Base-by-base conservation (phyloP, 2,329 filamentous ascomycete species). In the Allantophomopsis lycopodina region DNA sequence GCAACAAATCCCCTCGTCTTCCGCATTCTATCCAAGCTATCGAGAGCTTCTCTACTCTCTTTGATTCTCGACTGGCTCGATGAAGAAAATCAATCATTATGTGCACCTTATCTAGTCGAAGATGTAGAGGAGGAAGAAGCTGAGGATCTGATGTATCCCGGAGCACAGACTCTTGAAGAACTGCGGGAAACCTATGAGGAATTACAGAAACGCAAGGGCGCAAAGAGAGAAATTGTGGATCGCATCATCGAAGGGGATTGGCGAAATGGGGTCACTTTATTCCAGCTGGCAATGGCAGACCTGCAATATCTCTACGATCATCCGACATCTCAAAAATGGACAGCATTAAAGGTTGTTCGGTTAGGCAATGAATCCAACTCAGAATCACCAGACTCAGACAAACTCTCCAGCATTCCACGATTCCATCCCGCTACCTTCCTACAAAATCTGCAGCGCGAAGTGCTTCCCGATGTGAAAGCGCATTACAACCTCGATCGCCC, bases 401-500 rank as follows among this genome's bases (percentile, higher is more conserved):
- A 61, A 46, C 63, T 65, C 6, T 56, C 76, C 23, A 53, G 57
- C 3, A 61, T 79, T 37, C 84, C 85, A 10, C 76, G 80, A 13
- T 84, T 91, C 51, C 83, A 93, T 51, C 81, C 84, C 1, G 76
- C 82, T 4, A 83, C 80, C 0, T 94, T 94, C 56, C 65, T 93
- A 31, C 73, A 75, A 46, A 81, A 79, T 47, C 71, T 94, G 2
- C 81, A 88, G 48, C 66, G 68, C 32, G 79, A 88, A 52, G 71
- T 87, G 14, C 66, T 84, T 2, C 83, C 85, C 1, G 71, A 91
- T 42, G 73, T 88, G 49, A 93, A 91, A 57, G 82, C 83, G 5
- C 83, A 93, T 58, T 91, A 85, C 57, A 79, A 84, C 49, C 73
- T 91, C 44, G 77, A 82, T 47, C 73, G 79, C n/a, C 79, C 83